Conservation (phyloP, 345 rosid genomes). For the Linum tenue region DNA sequence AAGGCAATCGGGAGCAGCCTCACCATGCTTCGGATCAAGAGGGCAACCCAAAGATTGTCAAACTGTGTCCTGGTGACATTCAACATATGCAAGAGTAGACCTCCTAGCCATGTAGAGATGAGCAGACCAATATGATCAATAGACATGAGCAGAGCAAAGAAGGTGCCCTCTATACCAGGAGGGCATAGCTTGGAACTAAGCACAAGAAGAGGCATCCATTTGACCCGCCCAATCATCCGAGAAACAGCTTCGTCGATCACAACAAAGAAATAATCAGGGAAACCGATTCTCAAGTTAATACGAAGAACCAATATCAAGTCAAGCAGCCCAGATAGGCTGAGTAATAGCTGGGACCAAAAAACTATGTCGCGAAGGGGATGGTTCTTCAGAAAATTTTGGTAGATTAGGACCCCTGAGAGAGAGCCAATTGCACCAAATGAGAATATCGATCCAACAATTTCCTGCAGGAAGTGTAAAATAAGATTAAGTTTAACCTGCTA, state of each 20-base stretch:
- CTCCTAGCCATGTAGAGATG: conserved; percentile 55
- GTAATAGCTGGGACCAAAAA: conserved; percentile 56
- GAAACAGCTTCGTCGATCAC: conserved; percentile 52
- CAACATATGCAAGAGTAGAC: conserved; percentile 43
- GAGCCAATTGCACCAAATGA: conserved; percentile 62
- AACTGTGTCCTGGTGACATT: conserved; percentile 52
- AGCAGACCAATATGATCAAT: conserved; percentile 52
- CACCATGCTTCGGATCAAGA: conserved; percentile 50
- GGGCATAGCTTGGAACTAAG: conserved; percentile 74
- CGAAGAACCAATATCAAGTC: conserved; percentile 57
- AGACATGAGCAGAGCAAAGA: conserved; percentile 72
- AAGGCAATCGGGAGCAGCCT: conserved; percentile 47
- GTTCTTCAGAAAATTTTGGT: conserved; percentile 48
- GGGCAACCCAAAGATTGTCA: conserved; percentile 58
- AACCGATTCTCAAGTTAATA: conserved; percentile 46
- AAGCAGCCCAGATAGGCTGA: conserved; percentile 51
- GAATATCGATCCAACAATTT: conserved; percentile 52
- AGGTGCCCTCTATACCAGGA: conserved; percentile 65
- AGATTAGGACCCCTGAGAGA: conserved; percentile 51
- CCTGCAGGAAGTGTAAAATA: conserved; percentile 30
- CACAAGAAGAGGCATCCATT: conserved; percentile 66
- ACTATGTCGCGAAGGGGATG: conserved; percentile 43
- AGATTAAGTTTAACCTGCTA: no score
- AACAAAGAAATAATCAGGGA: conserved; percentile 59
- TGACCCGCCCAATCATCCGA: conserved; percentile 46